Conservation (phyloP, 768 basidiomycete species). For the Nidularia pulvinata region DNA sequence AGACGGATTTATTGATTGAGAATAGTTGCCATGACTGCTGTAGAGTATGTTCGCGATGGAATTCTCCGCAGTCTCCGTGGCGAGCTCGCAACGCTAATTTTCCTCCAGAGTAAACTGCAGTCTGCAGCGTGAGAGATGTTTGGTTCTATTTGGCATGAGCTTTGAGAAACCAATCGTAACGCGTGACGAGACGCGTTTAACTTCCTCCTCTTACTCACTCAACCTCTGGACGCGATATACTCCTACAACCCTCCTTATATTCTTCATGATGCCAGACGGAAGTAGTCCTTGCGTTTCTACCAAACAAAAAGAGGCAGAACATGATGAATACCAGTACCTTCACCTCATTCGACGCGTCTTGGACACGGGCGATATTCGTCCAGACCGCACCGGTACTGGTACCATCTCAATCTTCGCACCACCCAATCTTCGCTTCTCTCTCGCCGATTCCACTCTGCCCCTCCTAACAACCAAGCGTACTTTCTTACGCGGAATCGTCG, state of each 20-base stretch:
- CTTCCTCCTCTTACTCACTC: background rate
- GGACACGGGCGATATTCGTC: constrained; percentile 71
- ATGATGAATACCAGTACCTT: constrained; percentile 93
- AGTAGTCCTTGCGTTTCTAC: background rate
- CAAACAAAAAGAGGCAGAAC: constrained; percentile 16
- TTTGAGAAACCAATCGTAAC: background rate
- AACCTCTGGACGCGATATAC: background rate
- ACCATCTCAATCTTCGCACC: constrained; percentile 94
- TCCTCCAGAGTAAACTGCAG: background rate
- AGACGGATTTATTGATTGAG: no score
- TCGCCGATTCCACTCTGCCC: constrained; percentile 73
- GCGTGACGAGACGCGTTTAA: background rate
- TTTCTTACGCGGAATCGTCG: constrained; percentile 87
- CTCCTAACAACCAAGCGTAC: constrained; percentile 96
- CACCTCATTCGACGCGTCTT: constrained; percentile 78
- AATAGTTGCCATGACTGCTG: no score
- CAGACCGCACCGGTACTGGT: constrained; percentile 95
- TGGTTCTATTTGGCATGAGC: background rate
- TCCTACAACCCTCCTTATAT: background rate
- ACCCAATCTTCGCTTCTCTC: constrained; percentile 86
- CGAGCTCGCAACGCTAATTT: background rate
- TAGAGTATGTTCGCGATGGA: no score
- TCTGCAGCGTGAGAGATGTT: background rate
- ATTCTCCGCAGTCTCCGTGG: background rate
- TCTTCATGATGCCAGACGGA: background rate